Evolutionary conservation across 805 yeast genomes (phyloP).

Genomic region (Candida krabiensis): DNA sequence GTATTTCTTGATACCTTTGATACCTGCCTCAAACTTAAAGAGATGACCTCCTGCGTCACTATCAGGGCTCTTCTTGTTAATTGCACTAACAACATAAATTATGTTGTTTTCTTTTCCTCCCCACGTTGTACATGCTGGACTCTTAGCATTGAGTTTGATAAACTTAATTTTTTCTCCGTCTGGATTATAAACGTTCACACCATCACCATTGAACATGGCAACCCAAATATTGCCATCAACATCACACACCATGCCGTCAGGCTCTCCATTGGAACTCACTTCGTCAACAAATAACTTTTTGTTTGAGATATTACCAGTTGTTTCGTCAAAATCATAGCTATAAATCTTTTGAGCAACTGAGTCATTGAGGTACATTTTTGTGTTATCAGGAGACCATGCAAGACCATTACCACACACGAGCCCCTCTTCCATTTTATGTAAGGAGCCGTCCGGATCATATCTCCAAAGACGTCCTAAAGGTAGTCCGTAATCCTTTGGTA

Average conservation of each 20-base stretch:
- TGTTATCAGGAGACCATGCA: conserved; percentile 21
- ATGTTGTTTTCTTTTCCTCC: conserved; percentile 32
- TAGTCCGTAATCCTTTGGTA: conserved; percentile 19
- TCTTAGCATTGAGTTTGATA: conserved; percentile 20
- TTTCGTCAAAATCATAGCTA: conserved; percentile 16
- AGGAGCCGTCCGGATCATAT: conserved; percentile 33
- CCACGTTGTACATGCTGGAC: conserved; percentile 36
- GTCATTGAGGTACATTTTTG: conserved; percentile 18
- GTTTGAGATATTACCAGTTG: conserved; percentile 14
- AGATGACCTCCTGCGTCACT: conserved; percentile 34
- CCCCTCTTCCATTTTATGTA: conserved; percentile 28
- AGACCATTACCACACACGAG: conserved; percentile 30
- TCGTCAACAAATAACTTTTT: conserved; percentile 15
- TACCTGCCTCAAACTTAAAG: conserved; percentile 26
- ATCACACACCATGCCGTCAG: conserved; percentile 22
- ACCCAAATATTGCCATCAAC: conserved; percentile 19
- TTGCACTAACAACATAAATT: conserved; percentile 29
- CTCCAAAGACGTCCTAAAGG: conserved; percentile 36
- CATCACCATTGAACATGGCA: conserved; percentile 22
- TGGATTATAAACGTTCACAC: conserved; percentile 24
- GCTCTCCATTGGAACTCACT: conserved; percentile 10
- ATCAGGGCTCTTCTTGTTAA: conserved; percentile 6
- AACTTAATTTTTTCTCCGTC: conserved; percentile 27
- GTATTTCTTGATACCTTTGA: conserved; percentile 29
- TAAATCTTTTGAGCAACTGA: conserved; percentile 13